phyloP scores from a whole-genome alignment of 352 stramenopile genomes.

The Phytophthora tubulina region DNA sequence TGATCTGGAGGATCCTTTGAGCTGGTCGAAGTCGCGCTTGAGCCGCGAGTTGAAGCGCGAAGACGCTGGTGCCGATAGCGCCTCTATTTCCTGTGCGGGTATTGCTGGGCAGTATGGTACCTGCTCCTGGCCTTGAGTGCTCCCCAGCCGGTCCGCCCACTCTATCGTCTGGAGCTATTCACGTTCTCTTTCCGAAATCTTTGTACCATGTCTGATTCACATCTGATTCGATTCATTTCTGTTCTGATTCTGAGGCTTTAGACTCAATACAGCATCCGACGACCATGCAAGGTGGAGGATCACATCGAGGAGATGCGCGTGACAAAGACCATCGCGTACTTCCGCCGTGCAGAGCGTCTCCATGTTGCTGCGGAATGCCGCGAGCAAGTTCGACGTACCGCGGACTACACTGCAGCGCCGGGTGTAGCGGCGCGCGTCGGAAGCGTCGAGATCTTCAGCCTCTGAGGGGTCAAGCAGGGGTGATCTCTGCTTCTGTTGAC shows the following conservation, averaged over 20 bases:
- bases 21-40: conserved; percentile 85
- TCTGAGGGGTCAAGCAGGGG: conserved; percentile 16
- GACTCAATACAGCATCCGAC: too few relatives aligned
- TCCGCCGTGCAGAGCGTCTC: conserved; percentile 73
- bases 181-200: conserved; percentile 18
- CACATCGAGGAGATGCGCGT: conserved; percentile 93
- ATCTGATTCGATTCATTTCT: too few relatives aligned
- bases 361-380: conserved; percentile 79
- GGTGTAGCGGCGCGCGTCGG: conserved; percentile 33
- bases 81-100: conserved; percentile 70
- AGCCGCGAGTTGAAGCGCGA: conserved; percentile 83
- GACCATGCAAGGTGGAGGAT: conserved; percentile 92
- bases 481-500: conserved; percentile 4
- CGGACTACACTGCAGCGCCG: conserved; percentile 85
- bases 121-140: conserved; percentile 72
- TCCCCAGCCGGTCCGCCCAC: conserved; percentile 86
- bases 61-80: conserved; percentile 83
- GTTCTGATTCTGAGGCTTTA: too few relatives aligned
- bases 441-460: conserved; percentile 18
- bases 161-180: conserved; percentile 40
- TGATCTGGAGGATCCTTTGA: conserved; percentile 57
- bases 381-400: conserved; percentile 73
- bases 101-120: conserved; percentile 67
- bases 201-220: neutral
- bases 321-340: conserved; percentile 90